Percentiles rank a stretch among this genome's conserved stretches.
These are phyloP conservation scores for Pythium guiyangense DNA, from an alignment of 352 stramenopile species.

Conservation along the genomic window DNA sequence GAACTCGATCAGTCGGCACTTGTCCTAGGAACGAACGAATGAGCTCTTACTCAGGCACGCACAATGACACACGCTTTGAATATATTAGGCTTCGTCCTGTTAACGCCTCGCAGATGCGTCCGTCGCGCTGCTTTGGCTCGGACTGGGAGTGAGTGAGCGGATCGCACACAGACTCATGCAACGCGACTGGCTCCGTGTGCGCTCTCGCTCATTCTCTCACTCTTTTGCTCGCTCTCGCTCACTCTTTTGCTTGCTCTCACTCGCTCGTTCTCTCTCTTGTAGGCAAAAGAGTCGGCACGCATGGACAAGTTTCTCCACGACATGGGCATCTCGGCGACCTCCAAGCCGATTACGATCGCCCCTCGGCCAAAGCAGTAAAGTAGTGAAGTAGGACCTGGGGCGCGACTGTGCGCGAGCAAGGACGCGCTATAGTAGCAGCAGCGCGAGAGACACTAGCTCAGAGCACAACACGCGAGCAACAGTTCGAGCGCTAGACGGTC, in stretches of 20 bases:
- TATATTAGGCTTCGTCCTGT: too few species aligned
- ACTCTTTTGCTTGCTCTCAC: too few species aligned
- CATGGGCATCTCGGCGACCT: conserved; percentile 45
- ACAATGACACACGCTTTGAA: not conserved
- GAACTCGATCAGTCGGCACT: conserved; percentile 34
- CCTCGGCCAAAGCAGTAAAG: conserved; percentile 33
- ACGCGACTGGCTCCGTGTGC: not conserved
- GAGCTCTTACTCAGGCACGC: too few species aligned
- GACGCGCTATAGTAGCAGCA: not conserved
- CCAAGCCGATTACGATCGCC: conserved; percentile 51
- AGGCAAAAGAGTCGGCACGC: conserved; percentile 62
- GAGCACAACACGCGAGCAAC: too few species aligned
- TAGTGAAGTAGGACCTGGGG: not conserved
- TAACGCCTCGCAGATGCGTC: too few species aligned
- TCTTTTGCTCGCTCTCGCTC: too few species aligned
- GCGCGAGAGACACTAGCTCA: not conserved
- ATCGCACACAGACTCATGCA: too few species aligned
- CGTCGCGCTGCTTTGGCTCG: too few species aligned
- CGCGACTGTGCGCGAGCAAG: not conserved
- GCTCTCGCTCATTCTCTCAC: too few species aligned
- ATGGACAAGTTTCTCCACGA: conserved; percentile 79
- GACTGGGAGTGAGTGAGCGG: too few species aligned
- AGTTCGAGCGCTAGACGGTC: too few species aligned
- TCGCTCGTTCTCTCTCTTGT: not conserved
- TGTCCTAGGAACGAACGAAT: not conserved